Evolutionary conservation across 768 basidiomycete genomes (phyloP).

Genomic region (Tubosaeta brunneosetosa): DNA sequence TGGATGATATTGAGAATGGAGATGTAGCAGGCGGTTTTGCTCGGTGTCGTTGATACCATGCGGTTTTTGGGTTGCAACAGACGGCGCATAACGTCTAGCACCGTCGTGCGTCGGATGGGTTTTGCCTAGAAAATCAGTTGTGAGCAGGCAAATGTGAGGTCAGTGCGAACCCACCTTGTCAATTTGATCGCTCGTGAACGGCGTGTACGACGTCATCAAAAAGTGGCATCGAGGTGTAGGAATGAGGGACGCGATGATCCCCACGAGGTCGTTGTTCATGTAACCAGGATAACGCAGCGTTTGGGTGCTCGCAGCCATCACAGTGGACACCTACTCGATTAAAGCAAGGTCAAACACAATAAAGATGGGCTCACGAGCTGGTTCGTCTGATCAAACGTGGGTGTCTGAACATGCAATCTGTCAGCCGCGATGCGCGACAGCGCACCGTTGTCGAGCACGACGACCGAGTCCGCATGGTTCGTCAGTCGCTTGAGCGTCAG

Average conservation of each 20-base stretch:
- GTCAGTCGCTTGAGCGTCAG: conserved; percentile 90
- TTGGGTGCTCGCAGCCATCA: conserved; percentile 95
- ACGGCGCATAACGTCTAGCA: conserved; percentile 97
- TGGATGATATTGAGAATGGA: conserved; percentile 98
- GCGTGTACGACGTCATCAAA: conserved; percentile 96
- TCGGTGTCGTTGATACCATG: conserved; percentile 92
- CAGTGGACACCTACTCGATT: conserved; percentile 75
- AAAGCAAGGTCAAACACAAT: not conserved
- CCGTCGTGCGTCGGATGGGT: conserved; percentile 92
- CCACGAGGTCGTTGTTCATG: conserved; percentile 98
- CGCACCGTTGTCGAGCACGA: conserved; percentile 96
- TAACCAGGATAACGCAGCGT: conserved; percentile 95
- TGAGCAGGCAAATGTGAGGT: not conserved
- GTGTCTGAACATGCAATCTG: conserved; percentile 80
- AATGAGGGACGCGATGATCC: conserved; percentile 93
- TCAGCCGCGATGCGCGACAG: conserved; percentile 90
- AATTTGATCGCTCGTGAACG: conserved; percentile 94
- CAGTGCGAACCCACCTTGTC: conserved; percentile 68
- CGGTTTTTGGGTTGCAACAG: conserved; percentile 97
- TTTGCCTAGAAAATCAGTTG: conserved; percentile 61
- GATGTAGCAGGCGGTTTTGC: conserved; percentile 92
- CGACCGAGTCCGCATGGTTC: conserved; percentile 95
- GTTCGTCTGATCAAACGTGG: conserved; percentile 88
- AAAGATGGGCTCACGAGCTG: conserved; percentile 56
- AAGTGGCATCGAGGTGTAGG: conserved; percentile 90